phyloP scores from a whole-genome alignment of 768 basidiomycete species.

The Coprinopsis sp. region DNA sequence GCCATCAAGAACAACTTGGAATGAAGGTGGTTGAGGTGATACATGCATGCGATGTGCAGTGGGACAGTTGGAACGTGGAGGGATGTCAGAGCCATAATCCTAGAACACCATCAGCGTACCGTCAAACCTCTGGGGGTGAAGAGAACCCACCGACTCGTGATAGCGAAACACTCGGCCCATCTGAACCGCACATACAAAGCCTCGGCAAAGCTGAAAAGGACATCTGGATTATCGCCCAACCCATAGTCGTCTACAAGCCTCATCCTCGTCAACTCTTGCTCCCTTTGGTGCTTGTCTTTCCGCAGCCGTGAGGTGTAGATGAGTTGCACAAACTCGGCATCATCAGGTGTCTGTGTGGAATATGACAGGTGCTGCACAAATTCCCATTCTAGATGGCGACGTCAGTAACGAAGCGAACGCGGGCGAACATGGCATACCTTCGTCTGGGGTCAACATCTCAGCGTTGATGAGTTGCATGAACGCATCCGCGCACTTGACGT shows the following conservation, averaged over 20 bases:
- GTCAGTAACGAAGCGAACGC: neutral
- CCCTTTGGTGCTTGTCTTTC: conserved; percentile 81
- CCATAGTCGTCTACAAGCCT: conserved; percentile 80
- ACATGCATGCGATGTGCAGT: conserved; percentile 96
- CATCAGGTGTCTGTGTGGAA: conserved; percentile 76
- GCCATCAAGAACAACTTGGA: conserved; percentile 94
- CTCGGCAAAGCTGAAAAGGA: conserved; percentile 87
- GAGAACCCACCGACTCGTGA: conserved; percentile 66
- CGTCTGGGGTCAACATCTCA: conserved; percentile 94
- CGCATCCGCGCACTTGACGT: conserved; percentile 96
- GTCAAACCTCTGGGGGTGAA: neutral
- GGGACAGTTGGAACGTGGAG: conserved; percentile 89
- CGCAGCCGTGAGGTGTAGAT: conserved; percentile 90
- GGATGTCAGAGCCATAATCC: conserved; percentile 80
- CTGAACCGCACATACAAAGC: conserved; percentile 82
- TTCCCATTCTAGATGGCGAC: conserved; percentile 74
- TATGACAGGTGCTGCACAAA: conserved; percentile 86
- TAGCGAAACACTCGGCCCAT: conserved; percentile 90
- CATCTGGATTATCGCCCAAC: conserved; percentile 88
- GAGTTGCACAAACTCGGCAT: conserved; percentile 86
- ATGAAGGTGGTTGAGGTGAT: conserved; percentile 86
- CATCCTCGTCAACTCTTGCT: conserved; percentile 76
- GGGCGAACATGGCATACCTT: conserved; percentile 54
- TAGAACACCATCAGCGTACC: conserved; percentile 26
- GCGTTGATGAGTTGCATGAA: conserved; percentile 87